These are phyloP conservation scores for Alloteropsis semialata DNA, from an alignment of 176 grass and related monocot genomes.

Conservation along the genomic window DNA sequence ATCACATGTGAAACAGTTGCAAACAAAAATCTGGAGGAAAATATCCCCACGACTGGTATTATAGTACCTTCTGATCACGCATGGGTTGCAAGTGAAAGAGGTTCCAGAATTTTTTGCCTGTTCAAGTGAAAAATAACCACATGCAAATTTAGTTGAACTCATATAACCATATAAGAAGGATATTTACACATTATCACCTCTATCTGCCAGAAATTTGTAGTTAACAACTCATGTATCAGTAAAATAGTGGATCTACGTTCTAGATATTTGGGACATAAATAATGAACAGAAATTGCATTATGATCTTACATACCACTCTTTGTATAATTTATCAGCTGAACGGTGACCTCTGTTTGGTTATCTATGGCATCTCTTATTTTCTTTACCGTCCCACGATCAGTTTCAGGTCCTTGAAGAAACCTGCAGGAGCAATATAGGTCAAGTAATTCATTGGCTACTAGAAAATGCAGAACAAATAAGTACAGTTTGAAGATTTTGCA, in stretches of 20 bases:
- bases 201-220: background rate
- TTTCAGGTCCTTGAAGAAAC: conserved; percentile 96
- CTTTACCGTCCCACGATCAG: conserved; percentile 60
- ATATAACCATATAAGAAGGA: background rate
- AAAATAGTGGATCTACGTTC: background rate
- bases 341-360: conserved; percentile 81
- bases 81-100: conserved; percentile 98
- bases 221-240: background rate
- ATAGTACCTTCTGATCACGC: conserved; percentile 91
- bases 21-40: conserved; percentile 24
- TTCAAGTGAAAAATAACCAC: conserved; percentile 16
- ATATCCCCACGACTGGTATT: background rate
- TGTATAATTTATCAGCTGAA: conserved; percentile 97
- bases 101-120: conserved; percentile 97
- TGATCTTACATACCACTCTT: conserved; percentile 54
- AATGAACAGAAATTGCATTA: background rate
- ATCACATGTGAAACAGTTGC: conserved; percentile 20
- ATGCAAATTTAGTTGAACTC: conserved; percentile 11
- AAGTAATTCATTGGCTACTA: background rate
- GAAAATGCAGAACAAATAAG: background rate
- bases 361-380: conserved; percentile 96
- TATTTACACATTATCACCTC: background rate
- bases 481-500: conserved; percentile 1
- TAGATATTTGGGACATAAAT: background rate
- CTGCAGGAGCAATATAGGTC: conserved; percentile 38